Percentiles rank a stretch among this genome's conserved stretches.
Conservation (phyloP, 2,329 filamentous ascomycete genomes). For the Pseudonectria buxi region DNA sequence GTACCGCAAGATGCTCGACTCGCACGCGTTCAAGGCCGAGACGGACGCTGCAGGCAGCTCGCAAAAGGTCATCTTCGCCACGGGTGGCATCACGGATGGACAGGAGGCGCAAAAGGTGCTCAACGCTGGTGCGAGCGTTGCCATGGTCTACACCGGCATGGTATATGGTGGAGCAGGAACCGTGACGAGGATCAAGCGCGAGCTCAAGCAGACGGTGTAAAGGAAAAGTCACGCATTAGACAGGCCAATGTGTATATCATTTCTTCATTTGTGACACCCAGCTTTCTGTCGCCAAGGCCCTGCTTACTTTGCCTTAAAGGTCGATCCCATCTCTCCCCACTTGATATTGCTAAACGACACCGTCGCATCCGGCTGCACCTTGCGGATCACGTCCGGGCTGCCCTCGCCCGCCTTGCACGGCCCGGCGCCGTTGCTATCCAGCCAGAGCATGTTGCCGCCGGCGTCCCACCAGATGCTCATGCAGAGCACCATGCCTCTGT, state of each 20-base stretch:
- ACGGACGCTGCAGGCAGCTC: constrained; percentile 27
- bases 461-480: constrained; percentile 50
- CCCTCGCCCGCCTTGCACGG: constrained; percentile 49
- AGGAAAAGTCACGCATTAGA: constrained; percentile 1
- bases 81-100: constrained; percentile 86
- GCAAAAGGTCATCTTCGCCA: constrained; percentile 84
- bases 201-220: constrained; percentile 45
- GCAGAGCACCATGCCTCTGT: constrained; percentile 43
- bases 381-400: constrained; percentile 40
- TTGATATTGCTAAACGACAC: constrained; percentile 52
- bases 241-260: too few relatives aligned
- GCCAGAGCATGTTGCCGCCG: constrained; percentile 46
- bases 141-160: constrained; percentile 81
- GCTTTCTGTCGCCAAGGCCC: too few relatives aligned
- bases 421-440: constrained; percentile 40
- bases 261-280: too few relatives aligned
- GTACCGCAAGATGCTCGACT: constrained; percentile 66
- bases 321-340: constrained; percentile 55
- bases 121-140: constrained; percentile 82
- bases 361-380: constrained; percentile 39
- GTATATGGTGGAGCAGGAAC: constrained; percentile 60
- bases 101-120: constrained; percentile 74
- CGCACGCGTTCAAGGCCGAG: constrained; percentile 29
- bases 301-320: not conserved
- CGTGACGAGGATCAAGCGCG: constrained; percentile 56